Conservation (phyloP, 176 grass and related monocot genomes). For the Rhynchospora pubera region DNA sequence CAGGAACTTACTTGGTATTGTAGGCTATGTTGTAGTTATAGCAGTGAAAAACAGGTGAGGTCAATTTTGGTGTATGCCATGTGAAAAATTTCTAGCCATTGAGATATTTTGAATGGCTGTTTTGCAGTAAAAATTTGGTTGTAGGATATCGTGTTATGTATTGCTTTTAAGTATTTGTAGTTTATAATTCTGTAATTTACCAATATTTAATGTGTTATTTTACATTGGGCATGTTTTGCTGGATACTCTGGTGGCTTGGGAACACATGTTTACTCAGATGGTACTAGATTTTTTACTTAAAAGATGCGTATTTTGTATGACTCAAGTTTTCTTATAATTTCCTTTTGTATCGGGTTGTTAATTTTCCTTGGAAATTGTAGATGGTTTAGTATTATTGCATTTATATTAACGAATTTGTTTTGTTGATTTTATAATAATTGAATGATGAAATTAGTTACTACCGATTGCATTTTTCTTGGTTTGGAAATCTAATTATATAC, state of each 20-base stretch:
- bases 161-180: neutral
- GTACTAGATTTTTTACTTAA: neutral
- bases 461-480: neutral
- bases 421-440: too few relatives aligned
- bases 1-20: neutral
- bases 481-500: neutral
- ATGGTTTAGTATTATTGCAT: neutral
- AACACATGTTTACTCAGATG: neutral
- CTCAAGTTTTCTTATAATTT: neutral
- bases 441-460: too few relatives aligned
- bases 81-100: conserved; percentile 4
- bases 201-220: neutral
- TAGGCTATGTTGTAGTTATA: neutral
- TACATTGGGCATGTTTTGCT: neutral
- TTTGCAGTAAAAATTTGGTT: neutral
- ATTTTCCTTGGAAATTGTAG: neutral
- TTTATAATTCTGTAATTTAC: neutral
- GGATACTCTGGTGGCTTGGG: neutral
- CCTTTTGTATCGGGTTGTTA: neutral
- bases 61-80: conserved; percentile 10
- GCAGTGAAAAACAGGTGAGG: neutral
- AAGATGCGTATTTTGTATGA: neutral
- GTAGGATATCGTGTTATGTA: neutral
- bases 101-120: too few relatives aligned
- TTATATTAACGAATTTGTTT: too few relatives aligned